Conservation (phyloP, 139 green algal genomes). For the Picochlorum sp. region DNA sequence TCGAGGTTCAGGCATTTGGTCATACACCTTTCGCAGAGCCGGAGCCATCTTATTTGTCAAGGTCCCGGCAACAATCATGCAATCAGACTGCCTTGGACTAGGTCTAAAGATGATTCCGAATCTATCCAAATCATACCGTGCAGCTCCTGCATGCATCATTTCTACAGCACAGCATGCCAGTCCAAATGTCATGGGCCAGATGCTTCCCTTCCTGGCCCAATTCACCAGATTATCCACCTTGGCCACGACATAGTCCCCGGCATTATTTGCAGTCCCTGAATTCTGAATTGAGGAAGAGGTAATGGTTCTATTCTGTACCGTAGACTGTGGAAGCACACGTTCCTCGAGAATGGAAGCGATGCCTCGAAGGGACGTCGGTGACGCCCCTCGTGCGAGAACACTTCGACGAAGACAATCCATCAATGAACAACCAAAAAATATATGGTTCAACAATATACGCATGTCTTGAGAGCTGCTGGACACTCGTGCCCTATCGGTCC, state of each 20-base stretch:
- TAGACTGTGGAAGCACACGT: too few species aligned
- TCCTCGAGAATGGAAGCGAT: too few species aligned
- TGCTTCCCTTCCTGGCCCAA: constrained; percentile 80
- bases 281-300: too few species aligned
- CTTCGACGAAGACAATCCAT: too few species aligned
- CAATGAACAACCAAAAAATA: too few species aligned
- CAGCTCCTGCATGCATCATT: constrained; percentile 81
- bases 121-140: constrained; percentile 73
- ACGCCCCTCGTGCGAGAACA: too few species aligned
- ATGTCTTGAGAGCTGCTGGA: too few species aligned
- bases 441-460: too few species aligned
- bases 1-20: constrained; percentile 91
- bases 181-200: constrained; percentile 97
- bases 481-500: too few species aligned
- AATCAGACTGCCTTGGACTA: constrained; percentile 81
- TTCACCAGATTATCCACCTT: constrained; percentile 75
- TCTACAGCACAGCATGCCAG: constrained; percentile 95
- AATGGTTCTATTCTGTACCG: too few species aligned
- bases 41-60: constrained; percentile 98
- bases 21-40: constrained; percentile 90
- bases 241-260: constrained; percentile 19
- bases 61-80: constrained; percentile 96
- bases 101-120: constrained; percentile 97
- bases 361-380: too few species aligned
- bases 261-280: too few species aligned